Conservation (phyloP, 2,329 filamentous ascomycete genomes). For the Penicillium sp. region DNA sequence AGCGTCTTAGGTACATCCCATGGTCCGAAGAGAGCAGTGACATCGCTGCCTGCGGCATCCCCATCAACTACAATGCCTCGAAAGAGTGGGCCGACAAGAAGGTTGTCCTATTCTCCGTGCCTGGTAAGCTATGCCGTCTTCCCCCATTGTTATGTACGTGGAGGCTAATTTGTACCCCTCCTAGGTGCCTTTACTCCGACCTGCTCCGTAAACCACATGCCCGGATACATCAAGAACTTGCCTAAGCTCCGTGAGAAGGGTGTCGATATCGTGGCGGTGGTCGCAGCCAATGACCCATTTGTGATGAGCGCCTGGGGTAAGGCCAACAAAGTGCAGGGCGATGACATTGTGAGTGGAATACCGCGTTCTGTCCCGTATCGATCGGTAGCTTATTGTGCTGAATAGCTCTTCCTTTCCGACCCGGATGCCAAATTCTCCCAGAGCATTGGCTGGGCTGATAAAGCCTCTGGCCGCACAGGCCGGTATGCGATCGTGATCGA, state of each 20-base stretch:
- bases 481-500: constrained; percentile 77
- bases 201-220: constrained; percentile 73
- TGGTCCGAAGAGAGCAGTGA: constrained; percentile 65
- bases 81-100: constrained; percentile 70
- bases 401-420: constrained; percentile 69
- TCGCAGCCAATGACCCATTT: constrained; percentile 75
- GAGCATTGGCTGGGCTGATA: constrained; percentile 66
- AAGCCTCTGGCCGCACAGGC: constrained; percentile 58
- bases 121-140: constrained; percentile 43
- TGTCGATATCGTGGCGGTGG: constrained; percentile 72
- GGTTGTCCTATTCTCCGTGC: constrained; percentile 67
- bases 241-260: constrained; percentile 69
- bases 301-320: constrained; percentile 88
- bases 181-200: constrained; percentile 75
- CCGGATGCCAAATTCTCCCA: constrained; percentile 66
- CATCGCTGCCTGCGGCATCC: constrained; percentile 72
- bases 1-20: constrained; percentile 61
- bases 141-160: background rate
- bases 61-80: constrained; percentile 72
- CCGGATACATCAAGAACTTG: constrained; percentile 69
- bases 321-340: constrained; percentile 69
- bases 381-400: background rate
- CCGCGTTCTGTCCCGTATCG: background rate
- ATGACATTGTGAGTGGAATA: constrained; percentile 52
- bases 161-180: background rate